Percentiles rank a stretch among this genome's conserved stretches.
Conservation (phyloP, 1,139 yeast species). For the Kazachstania sp. region DNA sequence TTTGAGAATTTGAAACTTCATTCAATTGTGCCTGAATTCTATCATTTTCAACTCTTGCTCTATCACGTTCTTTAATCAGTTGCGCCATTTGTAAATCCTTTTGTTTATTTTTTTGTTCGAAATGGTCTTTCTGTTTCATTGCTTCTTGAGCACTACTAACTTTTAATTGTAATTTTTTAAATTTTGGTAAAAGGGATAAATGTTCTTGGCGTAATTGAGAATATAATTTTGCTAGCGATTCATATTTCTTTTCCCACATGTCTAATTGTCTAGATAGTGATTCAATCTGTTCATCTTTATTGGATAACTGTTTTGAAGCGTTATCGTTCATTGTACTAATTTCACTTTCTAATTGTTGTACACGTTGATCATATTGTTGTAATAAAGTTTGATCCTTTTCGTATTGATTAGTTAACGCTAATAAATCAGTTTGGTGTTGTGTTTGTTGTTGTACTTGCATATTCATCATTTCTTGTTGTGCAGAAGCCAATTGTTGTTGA, state of each 20-base stretch:
- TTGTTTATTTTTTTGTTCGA: slow-evolving; percentile 76
- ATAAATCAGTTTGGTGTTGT: slow-evolving; percentile 70
- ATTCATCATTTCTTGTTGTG: slow-evolving; percentile 16
- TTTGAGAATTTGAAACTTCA: neutral
- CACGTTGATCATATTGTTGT: slow-evolving; percentile 82
- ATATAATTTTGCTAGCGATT: slow-evolving; percentile 79
- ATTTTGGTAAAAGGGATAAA: slow-evolving; percentile 65
- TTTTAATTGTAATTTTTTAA: slow-evolving; percentile 78
- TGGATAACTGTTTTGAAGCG: slow-evolving; percentile 64
- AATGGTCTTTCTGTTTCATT: slow-evolving; percentile 69
- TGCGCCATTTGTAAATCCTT: slow-evolving; percentile 86
- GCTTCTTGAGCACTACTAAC: slow-evolving; percentile 93
- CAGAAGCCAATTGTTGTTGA: slow-evolving; percentile 55
- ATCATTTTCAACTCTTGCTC: slow-evolving; percentile 79
- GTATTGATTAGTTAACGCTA: slow-evolving; percentile 69
- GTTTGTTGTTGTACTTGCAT: slow-evolving; percentile 49
- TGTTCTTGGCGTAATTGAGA: slow-evolving; percentile 92
- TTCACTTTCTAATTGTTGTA: slow-evolving; percentile 73
- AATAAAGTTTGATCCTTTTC: slow-evolving; percentile 79
- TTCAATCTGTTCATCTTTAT: slow-evolving; percentile 67
- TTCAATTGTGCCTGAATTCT: slow-evolving; percentile 27
- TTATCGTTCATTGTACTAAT: slow-evolving; percentile 52
- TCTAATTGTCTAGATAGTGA: slow-evolving; percentile 67
- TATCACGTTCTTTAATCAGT: slow-evolving; percentile 79
- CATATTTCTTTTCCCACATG: slow-evolving; percentile 82